Conservation (phyloP, 2,329 filamentous ascomycete genomes). For the Meredithiella fracta region DNA sequence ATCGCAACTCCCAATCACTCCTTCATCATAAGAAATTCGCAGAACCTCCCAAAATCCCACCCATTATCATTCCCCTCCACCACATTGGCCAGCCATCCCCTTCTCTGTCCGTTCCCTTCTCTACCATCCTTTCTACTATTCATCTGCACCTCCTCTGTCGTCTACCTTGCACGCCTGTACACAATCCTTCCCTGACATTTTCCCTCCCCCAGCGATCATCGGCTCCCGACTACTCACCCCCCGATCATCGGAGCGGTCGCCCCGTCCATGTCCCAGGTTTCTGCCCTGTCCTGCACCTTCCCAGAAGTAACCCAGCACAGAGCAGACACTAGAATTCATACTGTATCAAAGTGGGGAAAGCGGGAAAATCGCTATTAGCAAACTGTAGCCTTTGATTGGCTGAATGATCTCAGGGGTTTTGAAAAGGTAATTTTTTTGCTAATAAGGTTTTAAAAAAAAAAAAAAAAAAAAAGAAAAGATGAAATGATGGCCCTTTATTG, state of each 20-base stretch:
- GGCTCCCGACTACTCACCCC: neutral
- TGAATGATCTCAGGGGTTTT: neutral
- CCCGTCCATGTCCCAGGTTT: neutral
- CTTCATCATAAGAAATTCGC: no score
- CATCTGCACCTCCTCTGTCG: no score
- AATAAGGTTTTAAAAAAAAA: no score
- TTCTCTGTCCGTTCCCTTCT: neutral
- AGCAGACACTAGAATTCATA: no score
- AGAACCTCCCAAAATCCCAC: neutral
- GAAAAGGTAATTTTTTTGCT: no score
- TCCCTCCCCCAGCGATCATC: neutral
- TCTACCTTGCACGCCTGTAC: neutral
- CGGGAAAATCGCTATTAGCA: neutral
- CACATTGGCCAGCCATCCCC: neutral
- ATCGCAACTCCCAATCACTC: no score
- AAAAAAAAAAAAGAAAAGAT: no score
- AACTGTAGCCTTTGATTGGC: neutral
- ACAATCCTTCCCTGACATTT: neutral
- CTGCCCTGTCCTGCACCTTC: neutral
- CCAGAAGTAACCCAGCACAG: no score
- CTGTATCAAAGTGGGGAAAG: neutral
- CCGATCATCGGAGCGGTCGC: neutral
- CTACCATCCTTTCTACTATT: no score
- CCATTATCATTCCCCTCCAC: neutral
- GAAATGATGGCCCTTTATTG: no score